phyloP scores from a whole-genome alignment of 305 asterid genomes.

The Stenogyne calaminthoides region DNA sequence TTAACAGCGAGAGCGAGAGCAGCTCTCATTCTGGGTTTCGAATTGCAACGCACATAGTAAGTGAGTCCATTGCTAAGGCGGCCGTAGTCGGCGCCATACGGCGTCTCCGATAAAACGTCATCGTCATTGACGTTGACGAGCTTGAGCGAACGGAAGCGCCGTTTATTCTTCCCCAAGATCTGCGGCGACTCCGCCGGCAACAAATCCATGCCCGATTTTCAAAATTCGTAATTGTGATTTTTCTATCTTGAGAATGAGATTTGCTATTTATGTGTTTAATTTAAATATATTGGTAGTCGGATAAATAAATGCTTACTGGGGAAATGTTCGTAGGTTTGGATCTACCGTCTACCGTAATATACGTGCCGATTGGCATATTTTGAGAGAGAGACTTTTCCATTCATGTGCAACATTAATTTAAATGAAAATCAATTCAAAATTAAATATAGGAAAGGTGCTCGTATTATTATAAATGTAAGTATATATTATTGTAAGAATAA shows the following conservation, averaged over 20 bases:
- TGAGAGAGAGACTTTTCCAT: no score
- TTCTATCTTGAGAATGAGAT: conserved; percentile 6
- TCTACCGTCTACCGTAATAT: conserved; percentile 12
- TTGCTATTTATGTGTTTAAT: not conserved
- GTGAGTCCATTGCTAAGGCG: conserved; percentile 80
- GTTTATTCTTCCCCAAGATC: conserved; percentile 56
- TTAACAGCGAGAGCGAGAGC: conserved; percentile 88
- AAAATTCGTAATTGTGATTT: not conserved
- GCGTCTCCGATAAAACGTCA: conserved; percentile 60
- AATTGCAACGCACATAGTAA: conserved; percentile 86
- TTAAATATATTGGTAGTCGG: not conserved
- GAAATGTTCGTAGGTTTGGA: conserved; percentile 23
- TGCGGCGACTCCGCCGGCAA: conserved; percentile 66
- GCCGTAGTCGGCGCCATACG: conserved; percentile 79
- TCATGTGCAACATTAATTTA: no score
- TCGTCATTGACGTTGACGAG: conserved; percentile 70
- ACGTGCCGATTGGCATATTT: no score
- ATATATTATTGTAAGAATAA: no score
- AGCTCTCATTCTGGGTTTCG: conserved; percentile 95
- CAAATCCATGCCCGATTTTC: conserved; percentile 62
- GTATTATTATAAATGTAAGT: no score
- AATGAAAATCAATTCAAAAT: no score
- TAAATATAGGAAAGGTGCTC: no score
- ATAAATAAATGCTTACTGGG: conserved; percentile 15
- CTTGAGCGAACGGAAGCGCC: conserved; percentile 76